These are phyloP conservation scores for Ustanciosporium gigantosporum DNA, from an alignment of 1,284 basidiomycete species.

Conservation along the genomic window DNA sequence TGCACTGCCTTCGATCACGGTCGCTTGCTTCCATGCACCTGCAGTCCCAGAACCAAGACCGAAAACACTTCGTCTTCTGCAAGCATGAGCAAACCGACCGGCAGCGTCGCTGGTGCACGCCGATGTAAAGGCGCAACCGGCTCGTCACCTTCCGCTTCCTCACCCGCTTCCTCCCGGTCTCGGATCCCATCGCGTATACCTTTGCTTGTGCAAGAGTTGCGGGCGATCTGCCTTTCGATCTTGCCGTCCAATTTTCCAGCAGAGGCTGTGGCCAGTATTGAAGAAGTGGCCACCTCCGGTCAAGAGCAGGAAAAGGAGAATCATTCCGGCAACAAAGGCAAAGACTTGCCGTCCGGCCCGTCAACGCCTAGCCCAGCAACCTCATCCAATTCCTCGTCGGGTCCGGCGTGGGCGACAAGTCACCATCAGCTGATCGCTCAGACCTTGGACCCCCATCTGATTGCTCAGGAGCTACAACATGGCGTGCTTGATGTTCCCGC, in stretches of 20 bases:
- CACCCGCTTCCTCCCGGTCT: constrained; percentile 1
- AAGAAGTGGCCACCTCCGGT: constrained; percentile 50
- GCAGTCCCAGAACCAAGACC: constrained; percentile 7
- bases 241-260: constrained; percentile 65
- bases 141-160: background rate
- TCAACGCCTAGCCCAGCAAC: background rate
- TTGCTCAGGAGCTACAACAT: constrained; percentile 78
- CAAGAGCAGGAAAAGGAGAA: background rate
- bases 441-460: constrained; percentile 67
- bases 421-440: constrained; percentile 61
- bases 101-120: background rate
- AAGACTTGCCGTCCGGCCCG: background rate
- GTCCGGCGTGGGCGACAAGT: constrained; percentile 11
- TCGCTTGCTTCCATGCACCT: constrained; percentile 58
- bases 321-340: background rate
- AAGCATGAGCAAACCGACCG: constrained; percentile 62
- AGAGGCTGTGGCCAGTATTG: constrained; percentile 68
- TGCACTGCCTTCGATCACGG: constrained; percentile 72
- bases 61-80: constrained; percentile 64
- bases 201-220: constrained; percentile 74
- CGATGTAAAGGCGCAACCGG: no score
- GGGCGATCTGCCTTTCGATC: constrained; percentile 79
- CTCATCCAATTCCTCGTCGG: background rate
- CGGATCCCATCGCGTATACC: constrained; percentile 72
- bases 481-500: constrained; percentile 78